Percentiles rank a stretch among this genome's conserved stretches.
These are phyloP conservation scores for Daldinia sp. DNA, from an alignment of 2,329 filamentous ascomycete genomes.

Conservation along the genomic window DNA sequence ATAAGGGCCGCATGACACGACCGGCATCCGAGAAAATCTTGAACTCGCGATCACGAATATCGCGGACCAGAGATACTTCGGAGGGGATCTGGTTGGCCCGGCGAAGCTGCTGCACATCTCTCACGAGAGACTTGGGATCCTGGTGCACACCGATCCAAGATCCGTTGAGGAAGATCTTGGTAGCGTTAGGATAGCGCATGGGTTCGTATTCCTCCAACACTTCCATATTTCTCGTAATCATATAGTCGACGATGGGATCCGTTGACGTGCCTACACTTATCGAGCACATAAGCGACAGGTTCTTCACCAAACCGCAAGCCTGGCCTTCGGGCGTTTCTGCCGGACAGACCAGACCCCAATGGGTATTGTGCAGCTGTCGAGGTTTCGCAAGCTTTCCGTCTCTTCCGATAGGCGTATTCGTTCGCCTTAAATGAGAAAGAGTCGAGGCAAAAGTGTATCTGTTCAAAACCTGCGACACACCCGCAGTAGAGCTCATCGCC, in stretches of 20 bases:
- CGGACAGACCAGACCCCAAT: constrained; percentile 97
- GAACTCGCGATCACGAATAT: constrained; percentile 97
- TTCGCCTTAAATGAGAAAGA: constrained; percentile 93
- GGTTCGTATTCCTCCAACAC: constrained; percentile 95
- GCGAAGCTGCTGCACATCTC: constrained; percentile 80
- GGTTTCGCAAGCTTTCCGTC: constrained; percentile 99
- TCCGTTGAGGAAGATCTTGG: constrained; percentile 98
- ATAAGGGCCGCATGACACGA: constrained; percentile 91
- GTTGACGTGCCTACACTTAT: constrained; percentile 95
- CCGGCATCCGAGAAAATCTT: constrained; percentile 98
- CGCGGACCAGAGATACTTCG: constrained; percentile 93
- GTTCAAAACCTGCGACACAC: constrained; percentile 98
- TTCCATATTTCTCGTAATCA: constrained; percentile 96
- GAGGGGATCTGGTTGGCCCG: constrained; percentile 86
- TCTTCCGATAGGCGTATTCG: constrained; percentile 96
- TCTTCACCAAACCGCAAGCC: constrained; percentile 98
- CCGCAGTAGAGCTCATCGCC: constrained; percentile 91
- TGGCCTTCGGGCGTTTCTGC: constrained; percentile 98
- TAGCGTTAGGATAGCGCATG: constrained; percentile 86
- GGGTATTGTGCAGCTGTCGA: constrained; percentile 96
- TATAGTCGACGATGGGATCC: constrained; percentile 91
- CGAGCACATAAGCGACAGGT: constrained; percentile 97
- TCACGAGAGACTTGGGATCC: constrained; percentile 86
- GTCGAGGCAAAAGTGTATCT: constrained; percentile 98
- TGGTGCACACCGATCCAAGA: constrained; percentile 97